Evolutionary conservation across 129 eudicot species (phyloP), one percentile per base, ranked within the genome.

Genomic region (Tanacetum coccineum): DNA sequence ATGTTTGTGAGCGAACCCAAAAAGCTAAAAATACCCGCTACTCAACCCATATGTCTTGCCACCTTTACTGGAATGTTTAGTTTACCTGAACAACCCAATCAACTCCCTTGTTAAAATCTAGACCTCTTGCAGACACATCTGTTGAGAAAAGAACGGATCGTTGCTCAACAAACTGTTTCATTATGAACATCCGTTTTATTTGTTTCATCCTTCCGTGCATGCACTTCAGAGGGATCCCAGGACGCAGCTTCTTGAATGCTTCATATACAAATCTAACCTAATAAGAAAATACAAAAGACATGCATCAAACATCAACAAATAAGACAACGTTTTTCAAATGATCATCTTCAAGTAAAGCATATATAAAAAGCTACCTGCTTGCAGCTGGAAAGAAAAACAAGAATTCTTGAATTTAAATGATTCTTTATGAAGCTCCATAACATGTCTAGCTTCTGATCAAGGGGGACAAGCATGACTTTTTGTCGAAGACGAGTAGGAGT

Each of bases 81-180:
- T 21, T 68, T 58, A 92, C 98, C 96, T 93, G 96, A 71, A 93
- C 96, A 79, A 93, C 99, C 99, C 99, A 93, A 81, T 93, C 96
- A 66, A 93, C 99, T 8, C 86, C 82, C 72, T 89, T 86, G 58
- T 89, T 80, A 47, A 93, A 93, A 79, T 93, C 99, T 36, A 93
- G 95, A 22, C 99, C 96, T 73, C 99, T 86, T 47, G 99, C 74
- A 52, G 87, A 82, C 64, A 93, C 95, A 70, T 93, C 96, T 12
- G 99, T 93, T 46, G 81, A 77, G 62, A 93, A 86, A 0, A 93
- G 80, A 80, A 93, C 84, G 1, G 92, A 83, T 4, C 71, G 76
- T 55, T 79, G 72, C 59, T 84, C 96, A 71, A 87, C 81, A 62
- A 93, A 93, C 65, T 88, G 87, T 39, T 85, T 75, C 70, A 86